phyloP scores from a whole-genome alignment of 371 early-diverging fungal genomes.

The Lichtheimia hyalospora region DNA sequence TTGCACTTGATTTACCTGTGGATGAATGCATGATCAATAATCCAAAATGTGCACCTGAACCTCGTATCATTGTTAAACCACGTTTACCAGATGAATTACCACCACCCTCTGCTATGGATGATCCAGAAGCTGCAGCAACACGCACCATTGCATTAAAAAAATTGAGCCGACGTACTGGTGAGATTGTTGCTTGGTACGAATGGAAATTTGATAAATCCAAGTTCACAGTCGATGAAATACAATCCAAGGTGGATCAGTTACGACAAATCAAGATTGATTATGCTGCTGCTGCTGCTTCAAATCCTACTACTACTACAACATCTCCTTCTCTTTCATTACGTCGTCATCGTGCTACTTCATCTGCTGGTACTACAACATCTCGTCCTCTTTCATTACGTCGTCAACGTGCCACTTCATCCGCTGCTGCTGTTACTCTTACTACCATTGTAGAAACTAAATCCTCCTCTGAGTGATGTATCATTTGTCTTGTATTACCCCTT shows the following conservation, averaged over 20 bases:
- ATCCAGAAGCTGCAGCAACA: background rate
- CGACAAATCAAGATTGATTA: slow-evolving; percentile 19
- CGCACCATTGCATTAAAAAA: slow-evolving; percentile 5
- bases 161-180: slow-evolving; percentile 33
- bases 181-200: slow-evolving; percentile 49
- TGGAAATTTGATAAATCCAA: slow-evolving; percentile 32
- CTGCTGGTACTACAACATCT: too few species aligned
- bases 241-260: slow-evolving; percentile 37
- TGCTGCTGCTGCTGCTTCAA: too few species aligned
- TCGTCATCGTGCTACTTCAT: background rate
- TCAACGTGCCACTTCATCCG: too few species aligned
- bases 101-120: background rate
- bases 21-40: slow-evolving; percentile 34
- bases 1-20: slow-evolving; percentile 37
- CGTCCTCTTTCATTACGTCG: too few species aligned
- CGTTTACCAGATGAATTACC: background rate
- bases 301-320: background rate
- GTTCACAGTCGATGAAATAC: slow-evolving; percentile 32
- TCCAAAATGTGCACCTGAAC: background rate
- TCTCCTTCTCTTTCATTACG: background rate
- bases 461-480: too few species aligned
- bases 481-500: too few species aligned
- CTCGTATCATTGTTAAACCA: background rate
- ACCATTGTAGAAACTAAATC: too few species aligned
- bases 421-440: too few species aligned